Percentiles rank a stretch among this genome's conserved stretches.
phyloP scores from a whole-genome alignment of 495 filamentous ascomycete species.

The Copromyces sp. region DNA sequence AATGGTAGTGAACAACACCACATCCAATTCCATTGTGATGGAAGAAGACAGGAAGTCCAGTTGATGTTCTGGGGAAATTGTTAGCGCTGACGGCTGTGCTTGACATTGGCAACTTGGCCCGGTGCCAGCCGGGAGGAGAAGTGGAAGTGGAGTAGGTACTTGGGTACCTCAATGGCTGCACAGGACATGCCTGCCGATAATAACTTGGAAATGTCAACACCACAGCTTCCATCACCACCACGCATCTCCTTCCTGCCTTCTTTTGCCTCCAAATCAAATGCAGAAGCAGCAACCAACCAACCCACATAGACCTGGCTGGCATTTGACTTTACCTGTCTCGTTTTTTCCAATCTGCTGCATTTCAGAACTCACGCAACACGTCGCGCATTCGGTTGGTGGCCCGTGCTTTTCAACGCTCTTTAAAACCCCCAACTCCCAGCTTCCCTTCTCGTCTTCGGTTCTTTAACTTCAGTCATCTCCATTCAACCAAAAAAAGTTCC shows the following conservation, averaged over 20 bases:
- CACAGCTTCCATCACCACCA: not conserved
- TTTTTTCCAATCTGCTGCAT: not conserved
- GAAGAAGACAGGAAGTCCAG: not conserved
- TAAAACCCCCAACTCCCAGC: not conserved
- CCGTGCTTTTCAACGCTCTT: not conserved
- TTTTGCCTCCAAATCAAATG: not conserved
- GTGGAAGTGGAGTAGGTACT: not conserved
- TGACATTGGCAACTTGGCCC: not conserved
- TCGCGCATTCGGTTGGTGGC: not conserved
- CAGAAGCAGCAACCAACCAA: not conserved
- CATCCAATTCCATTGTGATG: not conserved
- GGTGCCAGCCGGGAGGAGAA: not conserved
- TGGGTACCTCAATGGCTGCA: not conserved
- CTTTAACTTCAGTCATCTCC: not conserved
- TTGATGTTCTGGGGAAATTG: not conserved
- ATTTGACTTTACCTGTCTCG: not conserved
- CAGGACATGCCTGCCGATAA: not conserved
- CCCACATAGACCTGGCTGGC: not conserved
- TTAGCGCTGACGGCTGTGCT: not conserved
- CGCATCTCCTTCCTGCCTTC: not conserved
- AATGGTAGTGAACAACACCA: not conserved
- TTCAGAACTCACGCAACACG: not conserved
- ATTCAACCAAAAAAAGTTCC: not conserved
- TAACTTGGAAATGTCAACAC: not conserved
- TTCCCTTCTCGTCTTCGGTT: not conserved